phyloP scores from a whole-genome alignment of 306 rosid genomes.

The Lathyrus aphaca region DNA sequence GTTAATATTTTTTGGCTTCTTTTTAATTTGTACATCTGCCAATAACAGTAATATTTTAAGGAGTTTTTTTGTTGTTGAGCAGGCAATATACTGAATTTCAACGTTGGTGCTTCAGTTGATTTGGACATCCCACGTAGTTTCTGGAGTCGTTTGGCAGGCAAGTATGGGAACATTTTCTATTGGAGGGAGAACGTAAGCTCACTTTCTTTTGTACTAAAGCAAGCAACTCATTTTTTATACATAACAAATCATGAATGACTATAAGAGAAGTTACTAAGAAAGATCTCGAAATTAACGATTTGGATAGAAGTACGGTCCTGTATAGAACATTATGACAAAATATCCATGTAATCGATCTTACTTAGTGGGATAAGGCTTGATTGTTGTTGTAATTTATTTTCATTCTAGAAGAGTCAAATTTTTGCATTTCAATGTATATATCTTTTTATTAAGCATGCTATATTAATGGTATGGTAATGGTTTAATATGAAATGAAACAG shows the following conservation, averaged over 20 bases:
- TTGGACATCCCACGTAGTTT: constrained; percentile 90
- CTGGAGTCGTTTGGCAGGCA: constrained; percentile 97
- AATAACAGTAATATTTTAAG: background rate
- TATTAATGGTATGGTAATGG: constrained; percentile 19
- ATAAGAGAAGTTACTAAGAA: no score
- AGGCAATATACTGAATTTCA: constrained; percentile 95
- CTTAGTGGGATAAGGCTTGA: no score
- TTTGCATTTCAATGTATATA: background rate
- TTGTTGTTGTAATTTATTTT: no score
- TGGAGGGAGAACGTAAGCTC: constrained; percentile 86
- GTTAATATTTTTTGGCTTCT: background rate
- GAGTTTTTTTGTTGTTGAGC: constrained; percentile 39
- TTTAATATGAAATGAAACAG: constrained; percentile 48
- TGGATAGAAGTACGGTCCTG: no score
- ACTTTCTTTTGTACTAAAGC: background rate
- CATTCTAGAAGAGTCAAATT: background rate
- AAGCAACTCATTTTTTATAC: background rate
- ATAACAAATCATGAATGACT: background rate
- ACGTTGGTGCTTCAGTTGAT: constrained; percentile 86
- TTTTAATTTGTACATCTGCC: background rate
- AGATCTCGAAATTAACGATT: no score
- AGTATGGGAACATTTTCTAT: constrained; percentile 89
- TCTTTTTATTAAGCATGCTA: no score
- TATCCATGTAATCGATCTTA: no score
- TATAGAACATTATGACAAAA: no score